A percentile compares a stretch with the other conserved stretches of the same genome.
Evolutionary conservation across 306 rosid species (phyloP).

Genomic region (Lathyrus oleraceus): DNA sequence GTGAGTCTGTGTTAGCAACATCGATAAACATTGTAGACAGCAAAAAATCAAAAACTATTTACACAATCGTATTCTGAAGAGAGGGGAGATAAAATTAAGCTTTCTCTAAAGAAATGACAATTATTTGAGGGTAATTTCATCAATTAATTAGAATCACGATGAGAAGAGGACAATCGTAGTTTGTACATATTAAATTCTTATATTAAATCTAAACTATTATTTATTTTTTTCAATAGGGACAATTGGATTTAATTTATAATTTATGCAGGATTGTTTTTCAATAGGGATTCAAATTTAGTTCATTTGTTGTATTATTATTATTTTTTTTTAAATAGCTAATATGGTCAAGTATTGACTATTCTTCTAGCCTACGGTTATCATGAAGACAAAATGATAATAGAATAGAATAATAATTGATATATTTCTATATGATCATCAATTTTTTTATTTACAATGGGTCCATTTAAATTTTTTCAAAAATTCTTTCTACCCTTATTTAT

Average conservation of each 20-base stretch:
- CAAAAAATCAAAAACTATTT: background rate
- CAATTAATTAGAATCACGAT: background rate
- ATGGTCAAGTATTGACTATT: background rate
- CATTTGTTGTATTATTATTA: no score
- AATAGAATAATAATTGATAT: background rate
- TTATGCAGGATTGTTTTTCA: no score
- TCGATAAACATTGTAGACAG: background rate
- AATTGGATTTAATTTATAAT: no score
- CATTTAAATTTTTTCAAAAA: no score
- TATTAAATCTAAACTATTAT: no score
- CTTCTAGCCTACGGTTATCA: background rate
- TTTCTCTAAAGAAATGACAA: background rate
- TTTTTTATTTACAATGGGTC: background rate
- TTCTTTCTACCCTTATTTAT: no score
- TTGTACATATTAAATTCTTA: no score
- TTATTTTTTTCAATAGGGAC: no score
- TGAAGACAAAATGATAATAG: background rate
- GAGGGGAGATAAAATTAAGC: background rate
- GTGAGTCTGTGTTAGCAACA: background rate
- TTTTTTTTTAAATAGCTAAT: background rate
- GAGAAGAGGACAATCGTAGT: background rate
- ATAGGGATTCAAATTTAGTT: no score
- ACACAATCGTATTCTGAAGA: background rate
- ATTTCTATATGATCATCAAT: background rate
- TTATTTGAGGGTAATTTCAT: background rate